Evolutionary conservation across 176 grass and related monocot species (phyloP).

Genomic region (Phoenix dactylifera): DNA sequence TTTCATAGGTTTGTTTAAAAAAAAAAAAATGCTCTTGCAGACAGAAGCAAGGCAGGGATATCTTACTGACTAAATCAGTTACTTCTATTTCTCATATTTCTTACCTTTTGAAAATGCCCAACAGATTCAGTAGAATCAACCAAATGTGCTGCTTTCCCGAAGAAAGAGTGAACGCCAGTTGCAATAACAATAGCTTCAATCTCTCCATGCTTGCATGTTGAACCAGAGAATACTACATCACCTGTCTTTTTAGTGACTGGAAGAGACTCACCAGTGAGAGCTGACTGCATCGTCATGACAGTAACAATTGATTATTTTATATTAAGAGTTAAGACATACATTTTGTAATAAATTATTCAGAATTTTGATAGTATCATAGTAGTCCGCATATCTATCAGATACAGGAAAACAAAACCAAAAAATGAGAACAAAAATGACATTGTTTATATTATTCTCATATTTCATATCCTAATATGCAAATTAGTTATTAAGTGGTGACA

Average conservation of each 20-base stretch:
- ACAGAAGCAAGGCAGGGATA: no score
- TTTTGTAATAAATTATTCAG: not conserved
- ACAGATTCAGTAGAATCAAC: constrained; percentile 63
- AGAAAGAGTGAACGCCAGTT: constrained; percentile 55
- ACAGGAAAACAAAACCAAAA: no score
- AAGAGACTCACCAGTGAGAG: constrained; percentile 75
- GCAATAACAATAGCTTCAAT: constrained; percentile 61
- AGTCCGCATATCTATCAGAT: no score
- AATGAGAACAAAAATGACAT: no score
- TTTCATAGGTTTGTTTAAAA: no score
- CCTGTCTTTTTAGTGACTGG: constrained; percentile 52
- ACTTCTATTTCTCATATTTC: not conserved
- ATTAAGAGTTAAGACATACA: constrained; percentile 1
- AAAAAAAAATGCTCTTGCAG: no score
- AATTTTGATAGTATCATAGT: not conserved
- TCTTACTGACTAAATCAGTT: no score
- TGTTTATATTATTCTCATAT: no score
- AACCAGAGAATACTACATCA: constrained; percentile 56
- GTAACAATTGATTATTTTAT: no score
- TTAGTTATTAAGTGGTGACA: no score
- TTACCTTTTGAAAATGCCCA: constrained; percentile 79
- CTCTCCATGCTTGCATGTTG: constrained; percentile 80
- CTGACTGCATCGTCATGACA: constrained; percentile 31
- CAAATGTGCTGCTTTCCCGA: constrained; percentile 71
- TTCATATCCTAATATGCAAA: no score